Evolutionary conservation across 2,329 filamentous ascomycete genomes (phyloP).

Genomic region (Penicillium palitans): DNA sequence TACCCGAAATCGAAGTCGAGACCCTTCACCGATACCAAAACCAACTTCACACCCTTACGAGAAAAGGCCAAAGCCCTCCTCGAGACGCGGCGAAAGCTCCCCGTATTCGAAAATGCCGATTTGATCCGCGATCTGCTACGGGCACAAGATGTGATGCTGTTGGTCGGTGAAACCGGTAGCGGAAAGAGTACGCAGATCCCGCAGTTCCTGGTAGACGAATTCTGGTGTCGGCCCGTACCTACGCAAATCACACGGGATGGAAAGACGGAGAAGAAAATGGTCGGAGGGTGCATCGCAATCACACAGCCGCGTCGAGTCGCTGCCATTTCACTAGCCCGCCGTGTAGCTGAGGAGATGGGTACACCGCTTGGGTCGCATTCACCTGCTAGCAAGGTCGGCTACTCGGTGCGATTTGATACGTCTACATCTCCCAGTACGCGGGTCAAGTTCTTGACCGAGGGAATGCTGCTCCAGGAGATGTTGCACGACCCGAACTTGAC

Average conservation of each 20-base stretch:
- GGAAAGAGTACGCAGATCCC: slow-evolving; percentile 97
- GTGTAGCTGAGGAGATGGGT: slow-evolving; percentile 82
- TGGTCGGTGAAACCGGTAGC: slow-evolving; percentile 92
- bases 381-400: slow-evolving; percentile 71
- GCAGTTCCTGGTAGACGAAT: slow-evolving; percentile 77
- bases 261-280: slow-evolving; percentile 43
- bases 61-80: slow-evolving; percentile 52
- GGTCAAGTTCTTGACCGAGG: slow-evolving; percentile 94
- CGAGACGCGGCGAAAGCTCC: slow-evolving; percentile 64
- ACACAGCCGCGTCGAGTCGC: slow-evolving; percentile 93
- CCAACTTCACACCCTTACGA: slow-evolving; percentile 35
- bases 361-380: slow-evolving; percentile 60
- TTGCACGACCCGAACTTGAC: slow-evolving; percentile 77
- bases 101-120: slow-evolving; percentile 74
- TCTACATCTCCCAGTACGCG: slow-evolving; percentile 76
- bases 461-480: slow-evolving; percentile 93
- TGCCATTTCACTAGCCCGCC: slow-evolving; percentile 83
- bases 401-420: slow-evolving; percentile 92
- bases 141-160: slow-evolving; percentile 71
- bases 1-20: slow-evolving; percentile 18
- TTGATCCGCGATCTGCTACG: slow-evolving; percentile 67
- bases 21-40: slow-evolving; percentile 24
- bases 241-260: slow-evolving; percentile 48
- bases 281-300: slow-evolving; percentile 83
- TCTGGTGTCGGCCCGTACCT: slow-evolving; percentile 70